These are phyloP conservation scores for Symmetrospora coprosmae DNA, from an alignment of 768 basidiomycete species.

Conservation along the genomic window DNA sequence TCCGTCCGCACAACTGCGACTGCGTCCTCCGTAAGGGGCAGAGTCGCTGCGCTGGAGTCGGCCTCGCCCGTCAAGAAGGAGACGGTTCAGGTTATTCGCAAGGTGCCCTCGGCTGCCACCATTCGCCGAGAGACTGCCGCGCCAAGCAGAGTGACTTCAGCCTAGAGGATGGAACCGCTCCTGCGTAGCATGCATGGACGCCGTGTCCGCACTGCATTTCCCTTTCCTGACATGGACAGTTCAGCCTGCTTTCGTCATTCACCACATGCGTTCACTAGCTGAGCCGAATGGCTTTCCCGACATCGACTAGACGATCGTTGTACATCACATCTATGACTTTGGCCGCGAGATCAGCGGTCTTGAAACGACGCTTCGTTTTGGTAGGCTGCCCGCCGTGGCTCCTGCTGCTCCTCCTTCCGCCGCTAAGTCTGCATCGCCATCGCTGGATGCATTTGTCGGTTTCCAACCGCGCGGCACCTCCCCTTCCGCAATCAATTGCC, in stretches of 20 bases:
- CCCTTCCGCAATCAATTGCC: conserved; percentile 57
- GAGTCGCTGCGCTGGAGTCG: background rate
- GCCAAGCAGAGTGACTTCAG: no score
- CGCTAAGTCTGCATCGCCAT: background rate
- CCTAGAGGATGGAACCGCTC: no score
- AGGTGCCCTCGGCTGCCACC: background rate
- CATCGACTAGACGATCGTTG: no score
- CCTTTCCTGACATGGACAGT: no score
- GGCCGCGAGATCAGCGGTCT: conserved; percentile 7
- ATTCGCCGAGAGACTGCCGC: no score
- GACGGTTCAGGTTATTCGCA: background rate
- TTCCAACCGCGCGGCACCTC: conserved; percentile 43
- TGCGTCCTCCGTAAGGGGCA: background rate
- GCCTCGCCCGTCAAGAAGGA: background rate
- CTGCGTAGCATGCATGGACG: no score
- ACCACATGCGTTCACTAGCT: no score
- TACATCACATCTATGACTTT: background rate
- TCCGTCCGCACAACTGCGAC: background rate
- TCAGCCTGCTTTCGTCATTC: no score
- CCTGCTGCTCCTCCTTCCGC: background rate
- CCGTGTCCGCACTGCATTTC: no score
- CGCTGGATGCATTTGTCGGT: background rate
- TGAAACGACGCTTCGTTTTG: background rate
- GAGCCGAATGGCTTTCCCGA: no score
- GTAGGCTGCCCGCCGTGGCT: background rate